These are phyloP conservation scores for Akanthomyces uredinophilus DNA, from an alignment of 2,329 filamentous ascomycete genomes.

Conservation along the genomic window DNA sequence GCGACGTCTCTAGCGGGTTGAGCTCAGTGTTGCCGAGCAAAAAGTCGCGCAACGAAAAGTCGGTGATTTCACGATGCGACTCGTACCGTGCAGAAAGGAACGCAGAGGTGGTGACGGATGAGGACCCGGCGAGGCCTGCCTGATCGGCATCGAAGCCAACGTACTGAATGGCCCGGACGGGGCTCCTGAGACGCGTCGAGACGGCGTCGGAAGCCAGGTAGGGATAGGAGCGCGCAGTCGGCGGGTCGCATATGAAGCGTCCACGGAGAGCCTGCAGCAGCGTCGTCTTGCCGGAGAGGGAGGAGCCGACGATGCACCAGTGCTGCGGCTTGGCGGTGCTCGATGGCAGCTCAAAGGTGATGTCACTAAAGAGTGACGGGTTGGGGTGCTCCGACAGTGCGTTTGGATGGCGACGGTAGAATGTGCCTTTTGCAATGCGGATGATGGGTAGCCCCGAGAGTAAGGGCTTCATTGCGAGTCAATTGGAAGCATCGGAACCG, in stretches of 20 bases:
- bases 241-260: conserved; percentile 68
- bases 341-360: conserved; percentile 67
- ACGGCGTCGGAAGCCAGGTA: conserved; percentile 64
- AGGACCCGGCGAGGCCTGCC: conserved; percentile 43
- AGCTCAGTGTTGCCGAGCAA: conserved; percentile 76
- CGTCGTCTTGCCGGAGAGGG: conserved; percentile 72
- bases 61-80: conserved; percentile 76
- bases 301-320: conserved; percentile 82
- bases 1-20: conserved; percentile 55
- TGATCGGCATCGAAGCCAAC: conserved; percentile 83
- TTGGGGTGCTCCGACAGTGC: conserved; percentile 50
- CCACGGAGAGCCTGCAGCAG: conserved; percentile 77
- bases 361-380: conserved; percentile 64
- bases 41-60: conserved; percentile 80
- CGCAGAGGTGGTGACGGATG: conserved; percentile 59
- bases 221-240: conserved; percentile 71
- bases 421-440: conserved; percentile 71
- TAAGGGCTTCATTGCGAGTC: conserved; percentile 32
- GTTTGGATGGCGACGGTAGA: conserved; percentile 71
- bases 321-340: conserved; percentile 47
- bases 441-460: conserved; percentile 54
- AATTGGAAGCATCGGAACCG: conserved; percentile 23
- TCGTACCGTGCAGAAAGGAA: conserved; percentile 91
- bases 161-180: conserved; percentile 71
- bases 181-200: conserved; percentile 48